These are phyloP conservation scores for Dioscorea alata DNA, from an alignment of 106 monocot species.

Conservation along the genomic window DNA sequence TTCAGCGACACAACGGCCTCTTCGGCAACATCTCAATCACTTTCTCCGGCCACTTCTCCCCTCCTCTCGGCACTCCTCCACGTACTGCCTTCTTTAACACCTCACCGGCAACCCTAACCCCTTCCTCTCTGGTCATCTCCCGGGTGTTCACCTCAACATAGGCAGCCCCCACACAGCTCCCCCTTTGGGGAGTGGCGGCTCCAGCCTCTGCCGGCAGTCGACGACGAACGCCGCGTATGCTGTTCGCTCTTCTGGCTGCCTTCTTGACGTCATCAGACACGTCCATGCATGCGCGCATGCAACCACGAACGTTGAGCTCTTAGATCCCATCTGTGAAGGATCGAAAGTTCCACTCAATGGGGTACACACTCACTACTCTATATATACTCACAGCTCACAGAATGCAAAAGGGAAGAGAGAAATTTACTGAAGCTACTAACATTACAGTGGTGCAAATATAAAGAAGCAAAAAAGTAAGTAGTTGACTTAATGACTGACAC, in stretches of 20 bases:
- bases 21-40: not conserved
- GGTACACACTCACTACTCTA: too few relatives aligned
- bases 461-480: too few relatives aligned
- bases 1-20: constrained; percentile 11
- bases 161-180: constrained; percentile 17
- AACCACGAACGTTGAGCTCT: not conserved
- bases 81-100: constrained; percentile 13
- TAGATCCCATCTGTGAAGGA: too few relatives aligned
- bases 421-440: too few relatives aligned
- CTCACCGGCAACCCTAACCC: constrained; percentile 8
- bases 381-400: too few relatives aligned
- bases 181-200: constrained; percentile 11
- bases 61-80: not conserved
- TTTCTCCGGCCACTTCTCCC: constrained; percentile 2
- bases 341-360: too few relatives aligned
- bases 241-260: not conserved
- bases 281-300: not conserved
- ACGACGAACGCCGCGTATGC: not conserved
- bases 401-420: too few relatives aligned
- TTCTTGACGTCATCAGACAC: not conserved
- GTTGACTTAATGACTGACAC: too few relatives aligned
- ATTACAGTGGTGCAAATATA: too few relatives aligned
- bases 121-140: constrained; percentile 6
- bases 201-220: constrained; percentile 20
- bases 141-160: constrained; percentile 1